Evolutionary conservation across 495 filamentous ascomycete genomes (phyloP), one percentile per base, ranked within the genome.

Genomic region (Thozetella sp.): DNA sequence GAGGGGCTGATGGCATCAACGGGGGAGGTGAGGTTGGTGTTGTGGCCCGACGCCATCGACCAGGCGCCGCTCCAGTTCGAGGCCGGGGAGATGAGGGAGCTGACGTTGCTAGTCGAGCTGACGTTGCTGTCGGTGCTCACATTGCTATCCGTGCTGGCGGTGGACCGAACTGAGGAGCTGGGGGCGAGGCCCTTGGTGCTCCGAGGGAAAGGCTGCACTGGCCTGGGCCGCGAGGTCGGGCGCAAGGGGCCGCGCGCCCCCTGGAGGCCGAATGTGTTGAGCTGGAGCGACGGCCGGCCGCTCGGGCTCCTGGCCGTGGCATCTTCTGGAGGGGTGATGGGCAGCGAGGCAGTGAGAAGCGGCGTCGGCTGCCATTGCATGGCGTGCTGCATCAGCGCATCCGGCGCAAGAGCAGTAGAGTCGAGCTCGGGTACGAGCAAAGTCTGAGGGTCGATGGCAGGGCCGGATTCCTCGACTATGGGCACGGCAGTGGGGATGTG

Each of bases 131-230:
- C 37, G 19, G 62, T 55, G 57, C 65, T 74, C 25, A 51, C 56
- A 25, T 58, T 72, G 34, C 62, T 70, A 26, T 73, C 68, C 20
- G 72, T 72, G 59, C 71, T 74, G 22, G 67, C 65, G 22, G 62
- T 76, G 3, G 73, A 76, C 54, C 73, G 59, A 12, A 76, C 73
- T 22, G 73, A 76, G 1, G 73, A 76, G 62, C 72, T 74, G 12
- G 73, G 73, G 10, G 73, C 69, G 20, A 76, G 59, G 20, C 64
- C 64, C 50, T 72, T 74, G 56, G 67, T 71, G 23, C 68, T 67
- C 10, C 67, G 54, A 2, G 53, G 40, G 22, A 25, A 23, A 17
- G 55, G 25, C 45, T 30, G 17, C 17, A 51, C 51, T 0, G 65
- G 60, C 0, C 52, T 50, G 6, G 68, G 57, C 27, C 65, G 54